Percentiles rank a stretch among this genome's conserved stretches.
These are phyloP conservation scores for Lentinula aciculospora DNA, from an alignment of 768 basidiomycete genomes.

Conservation along the genomic window DNA sequence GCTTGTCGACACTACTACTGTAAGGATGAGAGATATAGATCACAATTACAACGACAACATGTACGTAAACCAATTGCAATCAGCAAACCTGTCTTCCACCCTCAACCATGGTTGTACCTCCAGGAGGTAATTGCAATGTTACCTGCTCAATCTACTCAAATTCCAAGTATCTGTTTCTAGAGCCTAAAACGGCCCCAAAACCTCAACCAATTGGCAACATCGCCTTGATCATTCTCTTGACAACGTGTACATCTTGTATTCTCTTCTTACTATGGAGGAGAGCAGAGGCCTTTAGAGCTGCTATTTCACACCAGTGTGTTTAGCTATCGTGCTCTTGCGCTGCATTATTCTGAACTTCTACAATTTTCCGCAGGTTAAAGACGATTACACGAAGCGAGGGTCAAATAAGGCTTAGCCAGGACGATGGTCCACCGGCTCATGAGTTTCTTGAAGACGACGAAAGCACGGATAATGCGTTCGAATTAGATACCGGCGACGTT, in stretches of 20 bases:
- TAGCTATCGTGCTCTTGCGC: background rate
- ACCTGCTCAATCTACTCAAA: background rate
- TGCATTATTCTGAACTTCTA: background rate
- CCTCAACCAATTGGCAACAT: conserved; percentile 61
- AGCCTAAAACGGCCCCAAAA: conserved; percentile 53
- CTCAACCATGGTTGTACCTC: conserved; percentile 5
- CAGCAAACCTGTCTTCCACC: no score
- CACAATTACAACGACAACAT: no score
- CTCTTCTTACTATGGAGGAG: conserved; percentile 63
- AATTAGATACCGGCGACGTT: background rate
- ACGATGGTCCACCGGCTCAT: conserved; percentile 66
- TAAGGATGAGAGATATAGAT: no score
- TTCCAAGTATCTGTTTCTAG: conserved; percentile 24
- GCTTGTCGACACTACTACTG: no score
- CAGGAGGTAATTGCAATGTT: conserved; percentile 3
- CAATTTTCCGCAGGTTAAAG: conserved; percentile 39
- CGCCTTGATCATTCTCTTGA: conserved; percentile 48
- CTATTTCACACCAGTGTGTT: conserved; percentile 60
- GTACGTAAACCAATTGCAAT: no score
- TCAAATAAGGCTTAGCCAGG: conserved; percentile 59
- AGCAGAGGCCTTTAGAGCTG: conserved; percentile 46
- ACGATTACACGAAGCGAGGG: conserved; percentile 51
- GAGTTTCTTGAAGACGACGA: conserved; percentile 60
- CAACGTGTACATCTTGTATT: conserved; percentile 49
- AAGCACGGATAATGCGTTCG: conserved; percentile 37